These are phyloP conservation scores for Exsudoporus floridanus DNA, from an alignment of 1,284 basidiomycete species.

Conservation along the genomic window DNA sequence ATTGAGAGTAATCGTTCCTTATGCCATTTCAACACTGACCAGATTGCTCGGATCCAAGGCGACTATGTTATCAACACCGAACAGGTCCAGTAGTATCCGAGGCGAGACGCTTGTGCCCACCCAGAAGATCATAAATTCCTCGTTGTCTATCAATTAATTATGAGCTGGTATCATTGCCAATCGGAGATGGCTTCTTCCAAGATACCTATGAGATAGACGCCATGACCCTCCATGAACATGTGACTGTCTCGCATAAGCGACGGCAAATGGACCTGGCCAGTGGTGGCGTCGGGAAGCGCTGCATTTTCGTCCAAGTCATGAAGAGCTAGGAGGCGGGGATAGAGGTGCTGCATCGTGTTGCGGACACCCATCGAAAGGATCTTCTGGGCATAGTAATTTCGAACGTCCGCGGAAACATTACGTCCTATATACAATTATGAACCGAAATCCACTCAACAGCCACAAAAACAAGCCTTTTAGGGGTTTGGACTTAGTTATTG, in stretches of 20 bases:
- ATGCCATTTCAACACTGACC: constrained; percentile 41
- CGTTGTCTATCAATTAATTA: constrained; percentile 70
- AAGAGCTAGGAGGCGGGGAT: constrained; percentile 87
- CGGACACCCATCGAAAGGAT: constrained; percentile 72
- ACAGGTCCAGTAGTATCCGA: constrained; percentile 81
- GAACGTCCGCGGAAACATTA: constrained; percentile 89
- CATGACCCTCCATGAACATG: constrained; percentile 86
- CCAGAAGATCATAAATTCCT: constrained; percentile 90
- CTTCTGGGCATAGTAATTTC: constrained; percentile 82
- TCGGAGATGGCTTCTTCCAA: constrained; percentile 17
- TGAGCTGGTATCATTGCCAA: constrained; percentile 21
- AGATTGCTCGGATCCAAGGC: constrained; percentile 72
- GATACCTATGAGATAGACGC: constrained; percentile 88
- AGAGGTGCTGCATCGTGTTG: constrained; percentile 76
- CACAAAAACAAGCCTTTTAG: constrained; percentile 67
- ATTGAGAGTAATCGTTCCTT: constrained; percentile 3
- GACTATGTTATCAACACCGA: constrained; percentile 80
- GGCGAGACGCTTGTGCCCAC: constrained; percentile 82
- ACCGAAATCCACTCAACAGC: constrained; percentile 1
- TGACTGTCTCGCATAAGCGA: constrained; percentile 84
- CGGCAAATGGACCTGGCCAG: constrained; percentile 68
- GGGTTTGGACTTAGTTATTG: constrained; percentile 88
- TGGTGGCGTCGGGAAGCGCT: constrained; percentile 62
- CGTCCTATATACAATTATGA: constrained; percentile 51
- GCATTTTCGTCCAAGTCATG: constrained; percentile 80